Evolutionary conservation across 345 rosid species (phyloP).

Genomic region (Reutealis trisperma): DNA sequence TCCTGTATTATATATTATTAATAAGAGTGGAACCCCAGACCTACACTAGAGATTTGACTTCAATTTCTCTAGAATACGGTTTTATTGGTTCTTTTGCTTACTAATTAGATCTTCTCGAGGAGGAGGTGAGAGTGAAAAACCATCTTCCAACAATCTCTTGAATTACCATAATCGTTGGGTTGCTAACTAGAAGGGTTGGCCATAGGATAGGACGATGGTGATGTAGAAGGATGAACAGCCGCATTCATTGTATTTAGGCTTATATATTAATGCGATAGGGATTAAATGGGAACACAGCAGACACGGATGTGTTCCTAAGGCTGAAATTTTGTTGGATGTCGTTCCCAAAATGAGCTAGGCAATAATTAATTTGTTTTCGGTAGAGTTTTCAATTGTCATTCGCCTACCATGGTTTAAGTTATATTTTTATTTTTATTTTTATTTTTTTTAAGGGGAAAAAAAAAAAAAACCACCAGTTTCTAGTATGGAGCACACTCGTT

Average conservation of each 20-base stretch:
- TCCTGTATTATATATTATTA: not conserved
- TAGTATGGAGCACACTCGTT: no score
- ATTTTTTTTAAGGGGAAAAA: no score
- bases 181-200: slow-evolving; percentile 2
- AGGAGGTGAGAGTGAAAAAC: not conserved
- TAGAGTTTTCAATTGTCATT: not conserved
- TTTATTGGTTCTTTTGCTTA: not conserved
- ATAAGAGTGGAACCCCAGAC: not conserved
- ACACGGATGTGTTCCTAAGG: slow-evolving; percentile 17
- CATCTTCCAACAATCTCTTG: not conserved
- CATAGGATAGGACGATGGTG: slow-evolving; percentile 13
- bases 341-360: not conserved
- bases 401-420: no score
- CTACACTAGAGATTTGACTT: not conserved
- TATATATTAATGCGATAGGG: slow-evolving; percentile 21
- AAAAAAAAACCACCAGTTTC: no score
- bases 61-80: not conserved
- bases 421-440: no score
- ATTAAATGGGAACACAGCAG: slow-evolving; percentile 23
- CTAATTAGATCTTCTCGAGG: no score
- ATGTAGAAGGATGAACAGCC: slow-evolving; percentile 7
- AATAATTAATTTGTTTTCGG: not conserved
- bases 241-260: not conserved
- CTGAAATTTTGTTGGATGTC: slow-evolving; percentile 2
- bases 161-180: not conserved